Evolutionary conservation across 2,329 filamentous ascomycete genomes (phyloP), one percentile per base, ranked within the genome.

Genomic region (Fusarium napiforme): DNA sequence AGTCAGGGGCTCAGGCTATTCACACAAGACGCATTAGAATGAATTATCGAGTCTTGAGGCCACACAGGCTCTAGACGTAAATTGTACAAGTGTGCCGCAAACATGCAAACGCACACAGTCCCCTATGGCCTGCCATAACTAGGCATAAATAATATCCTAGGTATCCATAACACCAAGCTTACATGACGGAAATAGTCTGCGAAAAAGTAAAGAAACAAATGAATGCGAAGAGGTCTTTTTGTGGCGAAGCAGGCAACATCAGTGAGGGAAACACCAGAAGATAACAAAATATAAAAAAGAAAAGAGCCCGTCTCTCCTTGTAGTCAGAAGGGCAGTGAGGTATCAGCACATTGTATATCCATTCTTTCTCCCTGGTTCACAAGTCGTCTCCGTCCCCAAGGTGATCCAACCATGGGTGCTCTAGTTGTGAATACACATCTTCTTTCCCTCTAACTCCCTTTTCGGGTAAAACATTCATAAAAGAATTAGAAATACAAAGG

Each of bases 91-190:
- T 55, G 58, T 65, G 63, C 64, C 65, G 60, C 45, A 45, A 57
- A 39, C 60, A 61, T 55, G 60, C 53, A 58, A 19, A 36, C 58
- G 58, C 64, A 66, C 53, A 58, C 21, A 42, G 49, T 59, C 66
- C 73, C 58, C 62, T 43, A 66, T 58, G 50, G 60, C 70, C 60
- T 57, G 61, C 62, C 62, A 46, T 58, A 62, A 61, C 47, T 67
- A 67, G 55, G 58, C 69, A 75, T 67, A 69, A 67, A 75, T 49
- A 71, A 69, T 71, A 74, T 75, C 72, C 62, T 68, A 76, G 74
- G 61, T 81, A 81, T 81, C 81, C 80, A 81, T 79, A 81, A 82
- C 80, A 82, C 79, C 79, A 73, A 78, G 78, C 79, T 71, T 76
- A 69, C 72, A 77, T 69, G 67, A 60, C 65, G 60, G 63, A 74